Base-by-base conservation (phyloP, 345 rosid species). In the Pistacia integerrima region DNA sequence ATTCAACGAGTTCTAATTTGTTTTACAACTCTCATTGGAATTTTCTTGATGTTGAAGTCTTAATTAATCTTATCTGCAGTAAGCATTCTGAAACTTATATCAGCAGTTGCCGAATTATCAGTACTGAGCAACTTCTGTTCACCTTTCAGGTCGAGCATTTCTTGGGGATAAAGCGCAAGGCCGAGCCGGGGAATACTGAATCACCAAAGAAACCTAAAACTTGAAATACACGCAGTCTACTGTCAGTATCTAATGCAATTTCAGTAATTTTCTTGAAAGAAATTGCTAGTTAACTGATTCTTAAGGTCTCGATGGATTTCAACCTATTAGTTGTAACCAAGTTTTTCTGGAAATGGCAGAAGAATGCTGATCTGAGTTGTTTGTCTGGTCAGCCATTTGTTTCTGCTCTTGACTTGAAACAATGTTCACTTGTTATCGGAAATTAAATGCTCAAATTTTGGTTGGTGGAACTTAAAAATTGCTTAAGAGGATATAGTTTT, bases 131-230 rank as follows among this genome's bases (percentile, higher is more conserved):
- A 57, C 38, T 54, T 38, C 17, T 48, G 25, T 69, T 38, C 20
- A 63, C 51, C 51, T 72, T 74, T 51, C 85, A 92, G 98, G 98
- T 94, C 70, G 98, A 94, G 86, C 94, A 93, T 77, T 93, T 91
- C 87, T 81, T 94, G 88, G 98, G 98, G 63, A 94, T 94, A 78
- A 94, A 91, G 85, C 92, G 98, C 63, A 85, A 85, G 83, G 62
- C 83, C 17, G 97, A 93, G 78, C 61, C 86, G 35, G 94, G 84
- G 74, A 82, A 82, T 60, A 66, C 86, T 46, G 38, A 78, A 78
- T 1, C 85, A 12, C 74, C 80, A 22, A 94, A 90, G 88, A 94
- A 87, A 77, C 92, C 92, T 5, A 94, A 84, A 86, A 64, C 79
- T 41, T 89, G 87, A 89, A 69, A 52, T 25, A 52, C 46, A 28